Evolutionary conservation across 2,329 filamentous ascomycete genomes (phyloP).

Genomic region (Diaporthe sp.): DNA sequence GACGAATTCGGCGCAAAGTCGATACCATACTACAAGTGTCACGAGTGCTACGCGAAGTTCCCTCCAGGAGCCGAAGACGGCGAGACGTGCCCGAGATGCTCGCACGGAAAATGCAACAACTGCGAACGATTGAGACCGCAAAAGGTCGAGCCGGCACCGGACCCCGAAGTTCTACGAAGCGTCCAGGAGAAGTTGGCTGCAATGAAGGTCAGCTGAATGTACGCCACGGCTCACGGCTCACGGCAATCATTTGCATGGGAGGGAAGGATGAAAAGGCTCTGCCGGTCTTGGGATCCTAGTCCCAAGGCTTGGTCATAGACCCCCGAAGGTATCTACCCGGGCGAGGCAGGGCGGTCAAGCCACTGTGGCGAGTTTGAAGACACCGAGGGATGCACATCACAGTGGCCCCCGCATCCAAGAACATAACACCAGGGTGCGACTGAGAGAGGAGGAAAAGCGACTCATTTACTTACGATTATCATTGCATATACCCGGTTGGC

Average conservation of each 20-base stretch:
- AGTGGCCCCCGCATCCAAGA: background rate
- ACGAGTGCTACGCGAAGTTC: constrained; percentile 73
- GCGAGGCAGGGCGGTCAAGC: background rate
- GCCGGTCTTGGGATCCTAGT: too few species aligned
- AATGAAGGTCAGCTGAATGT: constrained; percentile 52
- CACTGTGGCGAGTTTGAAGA: background rate
- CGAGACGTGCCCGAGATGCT: constrained; percentile 71
- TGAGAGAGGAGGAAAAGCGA: constrained; percentile 5
- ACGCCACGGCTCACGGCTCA: background rate
- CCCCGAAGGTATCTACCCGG: background rate
- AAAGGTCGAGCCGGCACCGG: constrained; percentile 72
- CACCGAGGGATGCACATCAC: background rate
- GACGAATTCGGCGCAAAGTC: constrained; percentile 70
- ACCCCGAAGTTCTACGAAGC: constrained; percentile 71
- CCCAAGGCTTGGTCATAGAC: background rate
- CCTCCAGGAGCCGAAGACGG: constrained; percentile 64
- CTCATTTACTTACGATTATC: constrained; percentile 4
- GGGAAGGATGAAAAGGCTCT: background rate
- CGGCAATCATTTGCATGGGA: constrained; percentile 19
- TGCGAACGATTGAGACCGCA: constrained; percentile 72
- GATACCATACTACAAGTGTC: constrained; percentile 70
- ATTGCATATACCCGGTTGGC: constrained; percentile 32
- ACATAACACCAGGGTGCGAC: background rate
- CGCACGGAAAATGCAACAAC: constrained; percentile 70
- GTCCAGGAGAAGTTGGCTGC: constrained; percentile 69